A percentile compares a stretch with the other conserved stretches of the same genome.
These are phyloP conservation scores for Alnus glutinosa DNA, from an alignment of 306 rosid genomes.

Conservation along the genomic window DNA sequence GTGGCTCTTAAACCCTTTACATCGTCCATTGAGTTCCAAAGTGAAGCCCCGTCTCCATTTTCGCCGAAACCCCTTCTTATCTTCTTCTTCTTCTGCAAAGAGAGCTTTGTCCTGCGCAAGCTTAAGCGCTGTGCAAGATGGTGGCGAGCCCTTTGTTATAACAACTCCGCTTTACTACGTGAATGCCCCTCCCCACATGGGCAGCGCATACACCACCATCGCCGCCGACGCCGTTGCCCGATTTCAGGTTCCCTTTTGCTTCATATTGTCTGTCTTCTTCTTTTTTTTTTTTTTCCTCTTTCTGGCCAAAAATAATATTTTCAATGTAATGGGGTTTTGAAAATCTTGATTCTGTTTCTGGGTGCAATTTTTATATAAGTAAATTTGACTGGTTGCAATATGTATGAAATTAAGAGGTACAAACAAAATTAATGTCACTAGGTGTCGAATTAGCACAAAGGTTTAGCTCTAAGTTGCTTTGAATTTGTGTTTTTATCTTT, in stretches of 20 bases:
- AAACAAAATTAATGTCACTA: background rate
- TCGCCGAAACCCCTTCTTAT: conserved; percentile 19
- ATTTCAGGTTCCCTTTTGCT: conserved; percentile 60
- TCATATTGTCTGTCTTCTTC: background rate
- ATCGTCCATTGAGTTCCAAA: conserved; percentile 38
- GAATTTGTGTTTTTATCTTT: background rate
- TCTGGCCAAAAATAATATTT: background rate
- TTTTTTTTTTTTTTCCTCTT: background rate
- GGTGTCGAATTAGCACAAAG: background rate
- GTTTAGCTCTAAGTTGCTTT: too few relatives aligned
- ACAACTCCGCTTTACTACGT: conserved; percentile 97
- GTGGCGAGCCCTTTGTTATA: conserved; percentile 61
- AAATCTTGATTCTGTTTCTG: conserved; percentile 2
- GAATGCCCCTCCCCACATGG: conserved; percentile 98
- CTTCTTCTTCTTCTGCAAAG: conserved; percentile 16
- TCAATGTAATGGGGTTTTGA: conserved; percentile 4
- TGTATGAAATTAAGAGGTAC: background rate
- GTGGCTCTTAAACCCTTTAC: conserved; percentile 54
- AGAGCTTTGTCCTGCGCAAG: conserved; percentile 48
- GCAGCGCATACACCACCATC: conserved; percentile 96
- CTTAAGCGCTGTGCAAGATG: conserved; percentile 8
- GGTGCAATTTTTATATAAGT: background rate
- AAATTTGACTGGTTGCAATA: background rate
- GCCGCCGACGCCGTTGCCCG: conserved; percentile 98
- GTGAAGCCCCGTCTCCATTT: conserved; percentile 46